These are phyloP conservation scores for Lavandula angustifolia DNA, from an alignment of 257 asterid species.

Conservation along the genomic window DNA sequence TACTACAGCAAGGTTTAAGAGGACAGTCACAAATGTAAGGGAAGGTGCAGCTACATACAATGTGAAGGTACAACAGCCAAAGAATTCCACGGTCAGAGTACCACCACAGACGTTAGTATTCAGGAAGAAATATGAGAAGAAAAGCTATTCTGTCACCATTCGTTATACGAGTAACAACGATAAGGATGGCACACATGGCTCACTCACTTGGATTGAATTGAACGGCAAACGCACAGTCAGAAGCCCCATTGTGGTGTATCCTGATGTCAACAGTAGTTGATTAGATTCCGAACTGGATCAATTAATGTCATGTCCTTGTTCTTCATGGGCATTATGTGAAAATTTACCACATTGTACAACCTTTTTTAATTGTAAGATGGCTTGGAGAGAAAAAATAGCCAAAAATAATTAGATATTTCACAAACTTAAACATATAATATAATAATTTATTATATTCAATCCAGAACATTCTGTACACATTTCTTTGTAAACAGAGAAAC, in stretches of 20 bases:
- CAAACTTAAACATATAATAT: too few species aligned
- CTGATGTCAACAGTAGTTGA: background rate
- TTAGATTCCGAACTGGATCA: too few species aligned
- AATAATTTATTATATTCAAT: background rate
- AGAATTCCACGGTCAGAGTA: too few species aligned
- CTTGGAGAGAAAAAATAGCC: too few species aligned
- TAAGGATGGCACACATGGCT: background rate
- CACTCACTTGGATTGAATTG: background rate
- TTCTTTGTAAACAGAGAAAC: background rate
- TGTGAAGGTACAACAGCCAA: too few species aligned
- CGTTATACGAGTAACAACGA: background rate
- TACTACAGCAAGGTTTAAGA: too few species aligned
- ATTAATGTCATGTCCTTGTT: too few species aligned
- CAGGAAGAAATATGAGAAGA: background rate
- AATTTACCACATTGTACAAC: too few species aligned
- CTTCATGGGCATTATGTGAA: too few species aligned
- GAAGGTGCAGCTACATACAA: too few species aligned
- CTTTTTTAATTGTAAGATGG: background rate
- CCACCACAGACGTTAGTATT: background rate
- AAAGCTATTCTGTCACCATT: background rate
- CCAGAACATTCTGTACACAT: background rate
- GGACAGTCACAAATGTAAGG: too few species aligned
- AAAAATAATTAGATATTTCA: too few species aligned
- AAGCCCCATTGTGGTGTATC: background rate
- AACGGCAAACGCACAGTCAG: background rate